A percentile compares a stretch with the other conserved stretches of the same genome.
These are phyloP conservation scores for Pseudocercospora pini-densiflorae DNA, from an alignment of 2,329 filamentous ascomycete species.

Conservation along the genomic window DNA sequence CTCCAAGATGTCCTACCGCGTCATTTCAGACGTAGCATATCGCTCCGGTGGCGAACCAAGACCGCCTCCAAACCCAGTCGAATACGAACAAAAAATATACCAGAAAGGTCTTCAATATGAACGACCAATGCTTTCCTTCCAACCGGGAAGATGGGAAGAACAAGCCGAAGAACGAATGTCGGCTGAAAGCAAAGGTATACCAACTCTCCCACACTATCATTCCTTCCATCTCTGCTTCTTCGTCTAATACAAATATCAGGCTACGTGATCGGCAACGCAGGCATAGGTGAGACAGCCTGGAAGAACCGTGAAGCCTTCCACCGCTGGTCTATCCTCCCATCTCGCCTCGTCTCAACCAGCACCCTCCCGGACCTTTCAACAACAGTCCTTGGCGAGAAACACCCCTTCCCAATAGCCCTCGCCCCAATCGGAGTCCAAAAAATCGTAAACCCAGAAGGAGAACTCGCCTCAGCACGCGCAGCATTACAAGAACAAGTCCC, in stretches of 20 bases:
- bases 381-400: constrained; percentile 27
- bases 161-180: constrained; percentile 37
- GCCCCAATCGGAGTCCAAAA: constrained; percentile 71
- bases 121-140: constrained; percentile 41
- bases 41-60: constrained; percentile 5
- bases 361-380: constrained; percentile 25
- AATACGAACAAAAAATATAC: constrained; percentile 40
- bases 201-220: not conserved
- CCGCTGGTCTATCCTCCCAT: constrained; percentile 28
- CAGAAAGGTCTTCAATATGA: constrained; percentile 41
- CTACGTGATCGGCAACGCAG: constrained; percentile 43
- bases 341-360: constrained; percentile 19
- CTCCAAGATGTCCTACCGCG: constrained; percentile 12
- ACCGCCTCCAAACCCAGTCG: constrained; percentile 20
- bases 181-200: constrained; percentile 31
- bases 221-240: too few relatives aligned
- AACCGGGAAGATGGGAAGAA: constrained; percentile 36
- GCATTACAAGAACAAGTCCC: constrained; percentile 66
- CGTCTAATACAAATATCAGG: constrained; percentile 24
- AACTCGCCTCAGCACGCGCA: constrained; percentile 65
- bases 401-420: constrained; percentile 58
- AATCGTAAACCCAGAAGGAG: constrained; percentile 68
- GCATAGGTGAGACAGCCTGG: constrained; percentile 38
- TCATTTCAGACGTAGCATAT: constrained; percentile 7
- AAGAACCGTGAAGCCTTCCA: constrained; percentile 28